Base-by-base conservation (phyloP, 169 alveolate genomes). In the Babesia ovis region DNA sequence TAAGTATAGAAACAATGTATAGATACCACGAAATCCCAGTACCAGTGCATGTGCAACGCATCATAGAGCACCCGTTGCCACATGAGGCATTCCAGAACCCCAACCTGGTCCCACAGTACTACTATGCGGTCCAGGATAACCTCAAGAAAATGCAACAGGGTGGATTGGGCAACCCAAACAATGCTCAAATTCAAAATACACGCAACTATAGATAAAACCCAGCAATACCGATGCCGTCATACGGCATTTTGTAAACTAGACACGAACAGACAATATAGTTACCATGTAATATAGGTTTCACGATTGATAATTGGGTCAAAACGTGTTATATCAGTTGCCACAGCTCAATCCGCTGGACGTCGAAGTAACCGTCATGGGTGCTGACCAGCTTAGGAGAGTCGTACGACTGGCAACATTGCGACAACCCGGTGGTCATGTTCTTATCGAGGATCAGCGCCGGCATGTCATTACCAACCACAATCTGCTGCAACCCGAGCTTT, bases 1-100 rank as follows among this genome's bases (percentile, higher is more conserved):
- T 23, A n/a, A 8, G 5, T 12, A 37, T 1, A 1, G 14, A 4
- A 16, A n/a, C 22, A 8, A 9, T 42, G 22, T 70, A 68, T 58
- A 86, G 95, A 42, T 94, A 94, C 85, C 91, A 92, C 51, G 97
- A 94, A 75, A 91, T 94, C 50, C 97, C 97, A 12, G 95, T 94
- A 56, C 97, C 97, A 37, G 92, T 94, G 16, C 97, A 92, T 72
- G 97, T 94, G 42, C 95, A 92, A 74, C 77, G 97, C 22, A 90
- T 93, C 55, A 92, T 94, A 42, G 97, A 94, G 34, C 95, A 93
- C 46, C 97, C 97, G 22, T 87, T 94, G 37, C 96, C 96, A 16
- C 83, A 80, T 25, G 68, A 43, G 34, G 74, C 70, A 8, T 64
- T 80, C 42, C 58, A 71, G 37, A 64, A 68, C 55, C 25, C 83